Percentiles rank a stretch among this genome's conserved stretches.
These are phyloP conservation scores for Fistulifera pelliculosa DNA, from an alignment of 108 stramenopile species.

Conservation along the genomic window DNA sequence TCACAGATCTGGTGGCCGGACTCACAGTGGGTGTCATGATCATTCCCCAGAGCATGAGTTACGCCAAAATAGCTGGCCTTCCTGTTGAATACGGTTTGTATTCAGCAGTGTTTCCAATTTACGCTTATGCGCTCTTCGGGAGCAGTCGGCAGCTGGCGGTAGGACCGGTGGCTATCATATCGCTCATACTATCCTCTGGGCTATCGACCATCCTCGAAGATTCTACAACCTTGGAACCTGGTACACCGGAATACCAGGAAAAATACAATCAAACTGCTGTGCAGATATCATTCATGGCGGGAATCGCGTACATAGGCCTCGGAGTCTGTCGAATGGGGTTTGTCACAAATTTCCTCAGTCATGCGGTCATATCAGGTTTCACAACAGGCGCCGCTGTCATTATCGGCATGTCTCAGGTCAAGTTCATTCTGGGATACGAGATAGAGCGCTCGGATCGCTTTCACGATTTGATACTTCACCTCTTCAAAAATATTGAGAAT, in stretches of 20 bases:
- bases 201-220: slow-evolving; percentile 18
- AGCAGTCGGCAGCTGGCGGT: slow-evolving; percentile 74
- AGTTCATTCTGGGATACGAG: slow-evolving; percentile 68
- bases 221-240: slow-evolving; percentile 8
- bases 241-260: slow-evolving; percentile 18
- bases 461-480: slow-evolving; percentile 30
- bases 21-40: slow-evolving; percentile 78
- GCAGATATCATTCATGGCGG: slow-evolving; percentile 48
- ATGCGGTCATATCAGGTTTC: slow-evolving; percentile 82
- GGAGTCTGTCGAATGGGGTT: slow-evolving; percentile 51
- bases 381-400: slow-evolving; percentile 79
- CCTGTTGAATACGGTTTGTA: slow-evolving; percentile 85
- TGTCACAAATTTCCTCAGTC: slow-evolving; percentile 70
- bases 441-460: slow-evolving; percentile 19
- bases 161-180: slow-evolving; percentile 76
- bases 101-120: slow-evolving; percentile 61
- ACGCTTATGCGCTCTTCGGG: slow-evolving; percentile 73
- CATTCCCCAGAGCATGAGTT: slow-evolving; percentile 81
- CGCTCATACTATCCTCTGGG: slow-evolving; percentile 37
- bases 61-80: slow-evolving; percentile 81
- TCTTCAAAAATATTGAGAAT: slow-evolving; percentile 32
- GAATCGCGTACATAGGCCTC: slow-evolving; percentile 35
- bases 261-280: slow-evolving; percentile 30
- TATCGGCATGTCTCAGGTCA: slow-evolving; percentile 78
- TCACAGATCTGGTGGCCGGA: slow-evolving; percentile 45